Conservation (phyloP, 1,284 basidiomycete species). For the Rhodotorula sp. region DNA sequence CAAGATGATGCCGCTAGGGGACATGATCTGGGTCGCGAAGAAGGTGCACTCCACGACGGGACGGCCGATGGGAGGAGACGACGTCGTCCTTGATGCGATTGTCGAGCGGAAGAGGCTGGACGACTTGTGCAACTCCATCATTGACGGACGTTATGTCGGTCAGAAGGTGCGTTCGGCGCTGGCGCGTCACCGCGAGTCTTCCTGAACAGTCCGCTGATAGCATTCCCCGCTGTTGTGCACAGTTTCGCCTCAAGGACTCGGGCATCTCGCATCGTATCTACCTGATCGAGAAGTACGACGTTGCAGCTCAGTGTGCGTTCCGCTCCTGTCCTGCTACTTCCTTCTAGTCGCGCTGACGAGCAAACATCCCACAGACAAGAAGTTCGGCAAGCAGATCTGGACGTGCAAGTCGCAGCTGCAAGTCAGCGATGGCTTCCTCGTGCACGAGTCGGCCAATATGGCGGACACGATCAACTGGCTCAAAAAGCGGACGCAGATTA, state of each 20-base stretch:
- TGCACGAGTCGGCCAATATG: constrained; percentile 56
- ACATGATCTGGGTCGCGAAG: constrained; percentile 59
- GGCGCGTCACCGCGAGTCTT: too few relatives aligned
- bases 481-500: constrained; percentile 53
- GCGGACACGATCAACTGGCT: constrained; percentile 57
- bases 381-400: constrained; percentile 47
- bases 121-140: constrained; percentile 56
- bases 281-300: constrained; percentile 58
- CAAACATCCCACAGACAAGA: constrained; percentile 23
- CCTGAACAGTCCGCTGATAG: too few relatives aligned
- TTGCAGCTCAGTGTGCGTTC: constrained; percentile 43
- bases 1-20: constrained; percentile 56
- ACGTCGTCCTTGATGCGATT: constrained; percentile 59
- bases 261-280: constrained; percentile 57
- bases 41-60: constrained; percentile 42
- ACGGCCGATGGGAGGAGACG: constrained; percentile 41
- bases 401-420: constrained; percentile 56
- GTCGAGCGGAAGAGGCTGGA: constrained; percentile 60
- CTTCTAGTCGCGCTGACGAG: background rate
- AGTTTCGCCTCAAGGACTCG: constrained; percentile 55
- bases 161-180: constrained; percentile 55
- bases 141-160: constrained; percentile 58
- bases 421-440: constrained; percentile 58
- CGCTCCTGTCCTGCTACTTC: constrained; percentile 20
- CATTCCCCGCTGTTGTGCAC: background rate